Evolutionary conservation across 1,284 basidiomycete genomes (phyloP), one percentile per base, ranked within the genome.

Genomic region (Rhodofomes roseus): DNA sequence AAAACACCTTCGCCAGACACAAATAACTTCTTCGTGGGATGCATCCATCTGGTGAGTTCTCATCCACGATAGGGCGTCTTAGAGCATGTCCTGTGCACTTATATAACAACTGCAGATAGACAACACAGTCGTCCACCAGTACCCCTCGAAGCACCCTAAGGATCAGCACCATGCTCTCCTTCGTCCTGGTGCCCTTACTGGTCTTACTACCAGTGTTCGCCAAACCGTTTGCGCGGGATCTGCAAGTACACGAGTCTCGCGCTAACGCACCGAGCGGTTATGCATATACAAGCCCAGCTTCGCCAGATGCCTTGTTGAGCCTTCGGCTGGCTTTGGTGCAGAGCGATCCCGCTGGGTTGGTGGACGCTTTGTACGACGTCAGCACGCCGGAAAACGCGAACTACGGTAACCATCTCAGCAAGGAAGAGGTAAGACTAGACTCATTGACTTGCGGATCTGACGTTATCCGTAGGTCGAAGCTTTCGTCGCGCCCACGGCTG

Each of bases 401-500:
- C 14, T 72, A 71, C 57, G 70, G 71, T 8, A 62, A 68, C 51
- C 66, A 71, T 55, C 60, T 72, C 9, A 61, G 64, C n/a, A 67
- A 67, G 56, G 68, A 65, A 53, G 67, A 71, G 65, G 71, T 71
- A 56, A 25, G 58, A 36, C 5, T 44, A 36, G 12, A 36, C 34
- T 44, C 18, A 14, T 44, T 7, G 20, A 8, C n/a, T 20, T 3
- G 8, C n/a, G n/a, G n/a, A n/a, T n/a, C n/a, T 11, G 12, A 29
- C 40, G 20, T 7, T 20, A 16, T 12, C 2, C n/a, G 12, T 16
- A 1, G 63, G 65, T 76, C 20, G 74, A 74, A 60, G 63, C 68
- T 8, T 75, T 73, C 58, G 72, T 73, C 18, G 67, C 66, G 0
- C 77, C 77, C 1, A 58, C 67, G 7, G 56, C 70, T 8, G 75